These are phyloP conservation scores for Pythium rishiriense DNA, from an alignment of 352 stramenopile genomes.

Conservation along the genomic window DNA sequence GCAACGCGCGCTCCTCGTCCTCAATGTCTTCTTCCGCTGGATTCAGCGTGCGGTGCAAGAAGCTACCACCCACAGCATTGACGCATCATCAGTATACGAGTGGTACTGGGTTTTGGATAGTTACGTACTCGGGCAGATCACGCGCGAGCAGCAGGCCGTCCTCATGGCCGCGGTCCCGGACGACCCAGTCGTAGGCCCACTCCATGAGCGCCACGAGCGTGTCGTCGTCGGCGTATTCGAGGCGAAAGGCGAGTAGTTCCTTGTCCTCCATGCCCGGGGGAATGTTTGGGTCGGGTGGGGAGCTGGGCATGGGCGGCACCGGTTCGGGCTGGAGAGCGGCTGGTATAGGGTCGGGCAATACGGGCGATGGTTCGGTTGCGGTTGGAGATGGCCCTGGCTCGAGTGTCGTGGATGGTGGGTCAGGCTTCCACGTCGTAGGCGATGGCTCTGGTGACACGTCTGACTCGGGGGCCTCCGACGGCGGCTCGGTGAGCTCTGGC, in stretches of 20 bases:
- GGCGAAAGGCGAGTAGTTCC: constrained; percentile 59
- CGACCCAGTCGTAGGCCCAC: constrained; percentile 62
- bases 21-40: constrained; percentile 51
- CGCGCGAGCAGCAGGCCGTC: constrained; percentile 55
- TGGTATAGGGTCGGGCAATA: too few species aligned
- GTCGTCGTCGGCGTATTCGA: constrained; percentile 49
- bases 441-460: too few species aligned
- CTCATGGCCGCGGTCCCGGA: constrained; percentile 32
- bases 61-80: too few species aligned
- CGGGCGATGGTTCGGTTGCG: too few species aligned
- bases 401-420: not conserved
- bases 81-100: too few species aligned
- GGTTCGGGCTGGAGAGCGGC: too few species aligned
- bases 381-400: not conserved
- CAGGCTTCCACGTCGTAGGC: too few species aligned
- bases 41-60: constrained; percentile 61
- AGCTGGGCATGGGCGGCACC: not conserved
- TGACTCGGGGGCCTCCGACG: too few species aligned
- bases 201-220: constrained; percentile 57
- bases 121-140: constrained; percentile 53
- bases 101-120: too few species aligned
- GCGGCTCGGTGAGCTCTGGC: too few species aligned
- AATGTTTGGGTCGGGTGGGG: constrained; percentile 10
- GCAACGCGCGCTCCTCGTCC: constrained; percentile 38
- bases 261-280: constrained; percentile 39